phyloP scores from a whole-genome alignment of 768 basidiomycete species.

The Mycena vulgaris region DNA sequence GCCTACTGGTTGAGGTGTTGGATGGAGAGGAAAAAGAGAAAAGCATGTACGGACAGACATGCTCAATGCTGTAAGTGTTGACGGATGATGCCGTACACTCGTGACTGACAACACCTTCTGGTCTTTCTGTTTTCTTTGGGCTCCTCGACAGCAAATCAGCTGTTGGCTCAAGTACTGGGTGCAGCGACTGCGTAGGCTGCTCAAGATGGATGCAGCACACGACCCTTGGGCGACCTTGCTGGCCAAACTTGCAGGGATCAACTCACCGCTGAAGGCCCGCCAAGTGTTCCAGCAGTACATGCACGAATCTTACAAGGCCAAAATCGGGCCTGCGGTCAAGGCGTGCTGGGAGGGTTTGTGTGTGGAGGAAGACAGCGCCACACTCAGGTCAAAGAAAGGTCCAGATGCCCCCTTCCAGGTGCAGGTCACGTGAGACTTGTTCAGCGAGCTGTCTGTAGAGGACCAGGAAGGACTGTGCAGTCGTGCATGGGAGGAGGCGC shows the following conservation, averaged over 20 bases:
- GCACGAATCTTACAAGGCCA: neutral
- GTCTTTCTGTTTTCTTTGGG: no score
- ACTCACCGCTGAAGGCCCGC: neutral
- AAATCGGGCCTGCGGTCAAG: neutral
- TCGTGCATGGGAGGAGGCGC: neutral
- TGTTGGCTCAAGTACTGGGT: no score
- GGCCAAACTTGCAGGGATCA: neutral
- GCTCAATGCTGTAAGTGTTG: neutral
- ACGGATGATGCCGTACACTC: no score
- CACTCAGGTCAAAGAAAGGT: neutral
- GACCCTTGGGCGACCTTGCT: neutral
- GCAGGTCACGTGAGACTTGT: neutral
- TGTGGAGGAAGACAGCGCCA: neutral
- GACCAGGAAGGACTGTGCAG: neutral
- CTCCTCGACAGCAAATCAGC: no score
- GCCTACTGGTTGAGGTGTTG: neutral
- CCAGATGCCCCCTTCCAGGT: neutral
- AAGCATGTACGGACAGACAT: neutral
- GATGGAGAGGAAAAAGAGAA: neutral
- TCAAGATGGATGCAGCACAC: neutral
- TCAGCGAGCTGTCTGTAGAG: neutral
- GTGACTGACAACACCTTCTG: no score
- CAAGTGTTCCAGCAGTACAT: slow-evolving; percentile 8
- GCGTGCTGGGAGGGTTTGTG: no score
- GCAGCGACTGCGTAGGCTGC: no score